Conservation (phyloP, 768 basidiomycete genomes). For the Leccinum arenicola region DNA sequence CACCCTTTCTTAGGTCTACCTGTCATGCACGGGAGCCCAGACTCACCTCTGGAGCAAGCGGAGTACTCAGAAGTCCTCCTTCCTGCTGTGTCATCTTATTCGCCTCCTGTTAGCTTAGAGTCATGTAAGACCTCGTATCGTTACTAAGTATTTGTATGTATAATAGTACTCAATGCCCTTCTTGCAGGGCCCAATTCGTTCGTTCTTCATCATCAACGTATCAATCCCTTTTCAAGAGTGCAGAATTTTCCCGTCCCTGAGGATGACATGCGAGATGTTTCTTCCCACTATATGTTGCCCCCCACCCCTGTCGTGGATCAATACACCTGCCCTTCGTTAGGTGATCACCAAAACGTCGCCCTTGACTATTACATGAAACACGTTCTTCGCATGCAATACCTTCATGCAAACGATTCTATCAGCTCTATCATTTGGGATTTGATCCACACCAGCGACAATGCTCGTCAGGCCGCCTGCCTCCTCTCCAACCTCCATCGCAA, state of each 20-base stretch:
- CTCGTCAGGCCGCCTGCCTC: constrained; percentile 58
- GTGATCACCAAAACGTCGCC: constrained; percentile 18
- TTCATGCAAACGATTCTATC: constrained; percentile 54
- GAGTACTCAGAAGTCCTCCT: constrained; percentile 31
- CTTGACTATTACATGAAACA: constrained; percentile 52
- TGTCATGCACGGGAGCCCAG: constrained; percentile 32
- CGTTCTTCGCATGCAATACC: constrained; percentile 67
- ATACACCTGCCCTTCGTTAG: constrained; percentile 11
- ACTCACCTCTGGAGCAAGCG: constrained; percentile 32
- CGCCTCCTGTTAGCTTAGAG: constrained; percentile 53
- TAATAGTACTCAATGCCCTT: constrained; percentile 61
- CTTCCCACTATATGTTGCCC: constrained; percentile 20
- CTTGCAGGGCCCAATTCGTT: constrained; percentile 43
- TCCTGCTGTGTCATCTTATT: constrained; percentile 28
- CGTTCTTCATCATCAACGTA: constrained; percentile 22
- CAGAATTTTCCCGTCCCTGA: constrained; percentile 11
- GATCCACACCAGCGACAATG: constrained; percentile 43
- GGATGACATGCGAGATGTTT: constrained; percentile 21
- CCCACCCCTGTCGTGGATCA: constrained; percentile 7
- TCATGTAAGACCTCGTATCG: constrained; percentile 74
- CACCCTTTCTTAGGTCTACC: constrained; percentile 24
- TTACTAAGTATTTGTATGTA: constrained; percentile 68
- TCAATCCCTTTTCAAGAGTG: constrained; percentile 26
- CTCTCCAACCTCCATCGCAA: constrained; percentile 58
- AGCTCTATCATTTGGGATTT: constrained; percentile 49